Conservation (phyloP, 1,284 basidiomycete species). For the Papiliotrema laurentii region DNA sequence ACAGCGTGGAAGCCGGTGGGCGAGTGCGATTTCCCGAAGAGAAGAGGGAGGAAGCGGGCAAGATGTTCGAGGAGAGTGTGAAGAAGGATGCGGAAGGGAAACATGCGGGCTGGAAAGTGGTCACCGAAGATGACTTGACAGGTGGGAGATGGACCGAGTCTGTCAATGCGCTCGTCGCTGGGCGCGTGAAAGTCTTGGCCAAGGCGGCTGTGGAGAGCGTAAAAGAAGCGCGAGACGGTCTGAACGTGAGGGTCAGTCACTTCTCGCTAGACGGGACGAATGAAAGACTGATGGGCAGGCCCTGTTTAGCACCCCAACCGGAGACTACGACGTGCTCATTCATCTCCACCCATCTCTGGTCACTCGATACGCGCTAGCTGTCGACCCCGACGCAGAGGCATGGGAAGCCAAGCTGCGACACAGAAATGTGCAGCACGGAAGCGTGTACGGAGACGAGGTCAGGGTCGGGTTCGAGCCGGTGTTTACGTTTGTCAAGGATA, state of each 20-base stretch:
- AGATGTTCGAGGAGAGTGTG: conserved; percentile 46
- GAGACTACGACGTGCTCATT: conserved; percentile 82
- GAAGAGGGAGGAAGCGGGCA: conserved; percentile 59
- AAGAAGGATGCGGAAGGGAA: conserved; percentile 46
- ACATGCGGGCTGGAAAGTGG: conserved; percentile 68
- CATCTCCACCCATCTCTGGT: conserved; percentile 63
- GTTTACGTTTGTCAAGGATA: conserved; percentile 61
- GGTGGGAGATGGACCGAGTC: conserved; percentile 71
- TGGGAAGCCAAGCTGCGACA: conserved; percentile 30
- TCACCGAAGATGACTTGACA: conserved; percentile 70
- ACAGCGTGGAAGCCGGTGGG: conserved; percentile 25
- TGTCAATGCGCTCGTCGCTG: conserved; percentile 64
- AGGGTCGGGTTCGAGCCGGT: conserved; percentile 80
- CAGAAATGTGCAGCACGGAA: conserved; percentile 26
- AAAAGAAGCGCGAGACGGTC: conserved; percentile 12
- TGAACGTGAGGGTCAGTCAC: conserved; percentile 35
- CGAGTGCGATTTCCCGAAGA: conserved; percentile 46
- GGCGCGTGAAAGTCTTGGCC: conserved; percentile 65
- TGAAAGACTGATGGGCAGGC: conserved; percentile 51
- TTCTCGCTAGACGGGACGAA: conserved; percentile 13
- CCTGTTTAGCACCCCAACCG: conserved; percentile 75
- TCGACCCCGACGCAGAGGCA: conserved; percentile 50
- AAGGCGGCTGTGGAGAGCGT: conserved; percentile 55
- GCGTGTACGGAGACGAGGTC: conserved; percentile 23
- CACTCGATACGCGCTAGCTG: conserved; percentile 61